Base-by-base conservation (phyloP, 371 early-diverging fungal species). In the Rhizopus sp. region DNA sequence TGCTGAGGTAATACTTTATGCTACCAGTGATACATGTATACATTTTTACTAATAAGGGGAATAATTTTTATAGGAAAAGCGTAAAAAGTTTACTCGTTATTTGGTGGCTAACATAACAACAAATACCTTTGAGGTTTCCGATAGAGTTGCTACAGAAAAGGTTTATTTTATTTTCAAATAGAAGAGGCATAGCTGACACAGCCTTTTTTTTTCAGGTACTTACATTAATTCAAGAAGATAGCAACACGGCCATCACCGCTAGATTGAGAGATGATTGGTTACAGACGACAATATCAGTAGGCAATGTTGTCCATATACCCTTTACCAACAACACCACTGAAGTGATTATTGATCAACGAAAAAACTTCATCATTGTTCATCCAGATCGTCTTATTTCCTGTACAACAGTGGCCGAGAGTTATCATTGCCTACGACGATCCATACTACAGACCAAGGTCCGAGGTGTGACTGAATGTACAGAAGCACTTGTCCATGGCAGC, bases 321-420 rank as follows among this genome's bases (percentile, higher is more conserved):
- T 34, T 50, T 47, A 33, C 52, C 58, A 5, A 54, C 47, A 31
- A 57, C 23, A 7, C 16, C 8, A 1, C 50, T 42, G 33, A 69
- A 58, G 63, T 84, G 9, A 62, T 82, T 12, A 62, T 90, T 39
- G 80, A 86, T 47, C 74, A 81, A 33, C 40, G 60, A 5, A 60
- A 75, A 2, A 71, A 82, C 17, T 74, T 80, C 34, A 64, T 92
- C 9, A 80, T 95, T 29, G 67, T 91, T 10, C 85, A 91, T 48
- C 97, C 97, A 0, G 97, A 97, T 55, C 66, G 62, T 2, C 72
- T 97, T 9, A 76, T 97, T 12, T 80, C 93, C 0, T 81, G 88
- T 16, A 93, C 96, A 1, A 72, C 80, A 1, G 77, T 93, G 1
- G 75, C 96, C 0, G 90, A 91, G 23, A 85, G 87, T 23, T 88